Evolutionary conservation across 495 filamentous ascomycete genomes (phyloP), one percentile per base, ranked within the genome.

Genomic region (Penicillium cataractarum): DNA sequence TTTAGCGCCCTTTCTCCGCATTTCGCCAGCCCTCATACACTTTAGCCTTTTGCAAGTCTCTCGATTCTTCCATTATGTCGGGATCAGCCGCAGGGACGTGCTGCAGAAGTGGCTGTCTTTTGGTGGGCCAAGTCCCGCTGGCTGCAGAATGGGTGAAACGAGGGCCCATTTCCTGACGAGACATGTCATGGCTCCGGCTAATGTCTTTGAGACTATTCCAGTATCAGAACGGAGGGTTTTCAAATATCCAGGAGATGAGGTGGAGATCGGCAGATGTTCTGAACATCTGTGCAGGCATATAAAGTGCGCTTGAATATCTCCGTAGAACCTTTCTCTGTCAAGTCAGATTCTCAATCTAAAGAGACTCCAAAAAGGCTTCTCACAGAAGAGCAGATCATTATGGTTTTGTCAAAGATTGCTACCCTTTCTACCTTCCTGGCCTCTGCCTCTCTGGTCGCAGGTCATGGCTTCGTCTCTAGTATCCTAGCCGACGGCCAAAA

Each of bases 381-480:
- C 6, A 6, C 9, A 50, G 15, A 46, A 12, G 19, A 10, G 15
- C 12, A 27, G 12, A 31, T 31, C 6, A 50, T 4, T 39, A 76
- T 76, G 74, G 15, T 66, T 39, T 48, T 74, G 32, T 71, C 68
- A 27, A 75, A 76, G 61, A 53, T 74, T 24, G 58, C 69, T 49
- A 26, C 55, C 29, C 68, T 80, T 35, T 68, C 62, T 26, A 55
- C 62, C 19, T 24, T 78, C 54, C 67, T 86, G 31, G 78, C 75
- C 55, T 75, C 76, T 48, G 76, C 77, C 37, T 67, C 81, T 19
- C 64, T 80, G 33, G 84, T 86, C 53, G 77, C 78, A 59, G 83
- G 81, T 60, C 86, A 89, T 71, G 86, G 85, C 27, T 82, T 80
- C 54, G 84, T 87, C 32, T 76, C 74, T 40, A 80, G 84, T 33